Conservation (phyloP, 441 rosid species). For the Kokia cookei region DNA sequence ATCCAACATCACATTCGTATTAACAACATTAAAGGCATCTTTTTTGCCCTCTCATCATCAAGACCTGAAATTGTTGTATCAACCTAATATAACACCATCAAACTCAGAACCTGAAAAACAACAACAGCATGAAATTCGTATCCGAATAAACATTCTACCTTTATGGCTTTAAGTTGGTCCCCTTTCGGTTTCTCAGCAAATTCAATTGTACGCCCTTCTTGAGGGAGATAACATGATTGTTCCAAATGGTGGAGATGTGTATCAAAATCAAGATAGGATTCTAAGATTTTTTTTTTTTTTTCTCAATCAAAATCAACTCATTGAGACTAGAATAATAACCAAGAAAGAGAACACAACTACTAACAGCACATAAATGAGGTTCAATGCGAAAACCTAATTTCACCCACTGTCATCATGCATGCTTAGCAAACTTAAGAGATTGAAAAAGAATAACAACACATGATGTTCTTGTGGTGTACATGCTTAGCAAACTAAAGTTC, state of each 20-base stretch:
- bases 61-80: slow-evolving; percentile 92
- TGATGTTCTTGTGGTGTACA: neutral
- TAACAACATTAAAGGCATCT: slow-evolving; percentile 87
- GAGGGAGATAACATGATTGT: no score
- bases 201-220: slow-evolving; percentile 86
- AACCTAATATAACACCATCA: slow-evolving; percentile 41
- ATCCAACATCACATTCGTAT: slow-evolving; percentile 80
- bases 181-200: slow-evolving; percentile 95
- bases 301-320: no score
- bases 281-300: no score
- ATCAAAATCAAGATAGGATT: no score
- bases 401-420: no score
- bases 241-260: no score
- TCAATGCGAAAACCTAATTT: no score
- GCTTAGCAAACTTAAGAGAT: no score
- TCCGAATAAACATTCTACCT: slow-evolving; percentile 27
- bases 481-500: neutral
- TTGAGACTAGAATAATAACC: no score
- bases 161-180: slow-evolving; percentile 85
- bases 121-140: neutral
- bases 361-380: no score
- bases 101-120: neutral
- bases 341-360: no score
- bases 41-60: slow-evolving; percentile 82
- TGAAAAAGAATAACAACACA: no score